A percentile compares a stretch with the other conserved stretches of the same genome.
phyloP scores from a whole-genome alignment of 768 basidiomycete species.

The Kwoniella heveanensis region DNA sequence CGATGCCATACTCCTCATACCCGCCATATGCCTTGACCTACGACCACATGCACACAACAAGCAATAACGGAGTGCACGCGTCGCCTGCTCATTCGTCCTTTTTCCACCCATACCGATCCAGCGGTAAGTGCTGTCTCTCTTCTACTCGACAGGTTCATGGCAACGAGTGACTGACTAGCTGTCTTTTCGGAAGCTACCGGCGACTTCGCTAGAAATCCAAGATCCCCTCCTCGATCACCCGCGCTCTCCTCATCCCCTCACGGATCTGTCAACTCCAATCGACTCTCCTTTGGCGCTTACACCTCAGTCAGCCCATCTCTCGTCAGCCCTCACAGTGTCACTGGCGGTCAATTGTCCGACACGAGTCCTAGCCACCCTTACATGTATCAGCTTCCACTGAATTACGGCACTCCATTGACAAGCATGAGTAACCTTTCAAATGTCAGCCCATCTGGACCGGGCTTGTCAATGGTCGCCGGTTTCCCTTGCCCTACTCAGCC shows the following conservation, averaged over 20 bases:
- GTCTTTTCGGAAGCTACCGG: constrained; percentile 9
- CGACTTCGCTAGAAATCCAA: constrained; percentile 14
- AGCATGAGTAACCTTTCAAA: constrained; percentile 14
- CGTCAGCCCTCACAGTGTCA: constrained; percentile 25
- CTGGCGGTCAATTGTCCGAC: constrained; percentile 17
- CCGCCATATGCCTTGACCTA: constrained; percentile 21
- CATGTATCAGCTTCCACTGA: constrained; percentile 13
- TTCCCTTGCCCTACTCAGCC: constrained; percentile 18
- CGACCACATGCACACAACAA: neutral
- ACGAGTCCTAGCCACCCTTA: constrained; percentile 16
- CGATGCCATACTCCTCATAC: constrained; percentile 4
- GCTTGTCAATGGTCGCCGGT: constrained; percentile 23
- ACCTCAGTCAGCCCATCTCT: constrained; percentile 24
- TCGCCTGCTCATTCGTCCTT: constrained; percentile 11
- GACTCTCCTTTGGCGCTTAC: constrained; percentile 13
- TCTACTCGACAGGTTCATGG: neutral
- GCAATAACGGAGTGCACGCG: neutral
- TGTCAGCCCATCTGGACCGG: constrained; percentile 16
- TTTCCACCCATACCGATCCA: constrained; percentile 27
- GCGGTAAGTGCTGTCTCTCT: constrained; percentile 12
- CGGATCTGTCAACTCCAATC: constrained; percentile 10
- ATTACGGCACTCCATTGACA: constrained; percentile 14
- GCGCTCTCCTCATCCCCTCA: constrained; percentile 19
- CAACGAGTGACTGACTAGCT: neutral
- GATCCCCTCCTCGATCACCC: constrained; percentile 24